Evolutionary conservation across 2,329 filamentous ascomycete genomes (phyloP).

Genomic region (Alternaria sp.): DNA sequence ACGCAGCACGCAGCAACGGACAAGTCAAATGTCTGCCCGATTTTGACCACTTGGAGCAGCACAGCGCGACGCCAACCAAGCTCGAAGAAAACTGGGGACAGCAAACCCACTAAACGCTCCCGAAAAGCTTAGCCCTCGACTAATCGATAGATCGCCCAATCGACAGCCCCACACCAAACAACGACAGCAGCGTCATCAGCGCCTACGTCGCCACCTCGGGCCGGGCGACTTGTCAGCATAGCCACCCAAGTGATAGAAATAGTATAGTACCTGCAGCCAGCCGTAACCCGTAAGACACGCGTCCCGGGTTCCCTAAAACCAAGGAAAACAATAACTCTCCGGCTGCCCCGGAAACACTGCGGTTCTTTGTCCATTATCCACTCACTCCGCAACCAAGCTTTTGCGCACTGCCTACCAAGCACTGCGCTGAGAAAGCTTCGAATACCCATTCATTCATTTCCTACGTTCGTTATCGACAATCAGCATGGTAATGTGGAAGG

Average conservation of each 20-base stretch:
- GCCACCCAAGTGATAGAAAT: background rate
- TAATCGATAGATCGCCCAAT: conserved; percentile 2
- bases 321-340: background rate
- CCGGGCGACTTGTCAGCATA: conserved; percentile 1
- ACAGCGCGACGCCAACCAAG: background rate
- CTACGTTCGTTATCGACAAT: conserved; percentile 7
- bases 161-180: conserved; percentile 1
- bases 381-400: conserved; percentile 13
- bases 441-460: conserved; percentile 4
- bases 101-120: background rate
- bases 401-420: conserved; percentile 14
- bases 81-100: background rate
- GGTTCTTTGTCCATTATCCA: background rate
- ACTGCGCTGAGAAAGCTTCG: conserved; percentile 15
- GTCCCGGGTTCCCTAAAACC: background rate
- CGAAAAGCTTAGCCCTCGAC: background rate
- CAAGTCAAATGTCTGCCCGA: background rate
- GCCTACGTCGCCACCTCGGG: conserved; percentile 1
- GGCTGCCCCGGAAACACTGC: conserved; percentile 5
- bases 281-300: background rate
- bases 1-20: background rate
- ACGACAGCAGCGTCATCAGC: conserved; percentile 3
- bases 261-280: background rate
- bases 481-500: conserved; percentile 16
- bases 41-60: background rate